Percentiles rank a stretch among this genome's conserved stretches.
These are phyloP conservation scores for Hyaloperonospora brassicae DNA, from an alignment of 352 stramenopile genomes.

Conservation along the genomic window DNA sequence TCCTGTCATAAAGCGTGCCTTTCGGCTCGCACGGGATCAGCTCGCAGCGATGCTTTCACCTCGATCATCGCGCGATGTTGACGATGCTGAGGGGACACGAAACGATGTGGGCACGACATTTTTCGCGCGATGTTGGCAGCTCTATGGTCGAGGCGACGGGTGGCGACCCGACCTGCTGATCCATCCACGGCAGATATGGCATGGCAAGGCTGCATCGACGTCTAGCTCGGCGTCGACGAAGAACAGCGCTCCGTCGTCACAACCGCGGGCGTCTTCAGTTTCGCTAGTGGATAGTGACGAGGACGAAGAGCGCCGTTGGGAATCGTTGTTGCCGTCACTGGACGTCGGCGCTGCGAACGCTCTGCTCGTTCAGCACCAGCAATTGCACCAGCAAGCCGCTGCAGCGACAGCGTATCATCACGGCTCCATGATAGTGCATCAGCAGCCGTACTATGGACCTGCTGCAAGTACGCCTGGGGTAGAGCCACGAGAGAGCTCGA, in stretches of 20 bases:
- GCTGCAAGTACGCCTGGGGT: constrained; percentile 2
- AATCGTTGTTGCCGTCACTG: constrained; percentile 28
- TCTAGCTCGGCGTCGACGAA: constrained; percentile 17
- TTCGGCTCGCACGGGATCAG: constrained; percentile 48
- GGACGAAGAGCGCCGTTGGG: constrained; percentile 28
- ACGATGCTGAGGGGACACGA: constrained; percentile 16
- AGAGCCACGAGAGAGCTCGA: not conserved
- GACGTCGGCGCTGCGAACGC: constrained; percentile 22
- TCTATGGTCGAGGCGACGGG: constrained; percentile 62
- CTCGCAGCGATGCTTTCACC: constrained; percentile 34
- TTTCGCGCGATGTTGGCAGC: constrained; percentile 50
- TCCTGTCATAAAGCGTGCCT: constrained; percentile 62
- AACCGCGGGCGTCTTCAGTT: constrained; percentile 13
- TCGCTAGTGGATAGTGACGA: constrained; percentile 18
- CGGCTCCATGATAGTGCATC: constrained; percentile 23
- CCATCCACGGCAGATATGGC: constrained; percentile 69
- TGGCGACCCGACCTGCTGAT: constrained; percentile 75
- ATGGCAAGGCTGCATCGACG: constrained; percentile 25
- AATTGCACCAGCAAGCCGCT: constrained; percentile 28
- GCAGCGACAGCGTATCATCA: constrained; percentile 24
- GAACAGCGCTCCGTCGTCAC: constrained; percentile 15
- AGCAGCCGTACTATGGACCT: constrained; percentile 29
- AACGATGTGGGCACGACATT: constrained; percentile 36
- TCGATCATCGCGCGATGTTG: constrained; percentile 11
- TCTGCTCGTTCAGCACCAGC: constrained; percentile 27